Evolutionary conservation across 371 early-diverging fungal species (phyloP), one percentile per base, ranked within the genome.

Genomic region (Mucor racemosus): DNA sequence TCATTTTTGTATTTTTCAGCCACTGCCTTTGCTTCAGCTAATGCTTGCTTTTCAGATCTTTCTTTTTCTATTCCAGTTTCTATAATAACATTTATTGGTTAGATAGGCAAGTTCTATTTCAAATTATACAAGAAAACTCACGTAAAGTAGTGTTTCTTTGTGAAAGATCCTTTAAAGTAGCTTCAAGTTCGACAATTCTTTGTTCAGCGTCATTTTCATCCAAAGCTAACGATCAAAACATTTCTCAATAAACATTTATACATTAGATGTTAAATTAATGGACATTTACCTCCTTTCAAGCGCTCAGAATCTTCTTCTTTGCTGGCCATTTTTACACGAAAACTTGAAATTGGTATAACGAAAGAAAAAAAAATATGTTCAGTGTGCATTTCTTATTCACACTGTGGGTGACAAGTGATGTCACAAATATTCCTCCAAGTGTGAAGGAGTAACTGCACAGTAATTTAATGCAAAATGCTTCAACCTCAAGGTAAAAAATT

Each of bases 1-100:
- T 59, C 54, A 7, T 10, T 53, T 40, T 54, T 58, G 39, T 31
- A 21, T 21, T 26, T 15, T 21, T 66, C 66, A 36, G 35, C 34
- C 0, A 38, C 36, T 7, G 21, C 36, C 33, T 48, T 66, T 17
- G 5, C 10, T 31, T 41, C n/a, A 8, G 53, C 38, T 9, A 53
- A n/a, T 8, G 34, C 21, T 33, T 66, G 40, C 50, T 53, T 59
- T 33, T 66, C 66, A 1, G 31, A 11, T 36, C 48, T 65, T 4
- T 38, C 44, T 36, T 34, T 48, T 13, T 58, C 53, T 1, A 38
- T 4, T 10, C 50, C 59, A 39, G 0, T 36, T 31, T 50, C 65
- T 65, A 36, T 58, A 58, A 10, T 11, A 41, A 7, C 3, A 26
- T 26, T 26, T 26, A 3, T 26, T 26, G 7, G n/a, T 56, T 14